Conservation (phyloP, 805 yeast species). For the Yarrowia sp. region DNA sequence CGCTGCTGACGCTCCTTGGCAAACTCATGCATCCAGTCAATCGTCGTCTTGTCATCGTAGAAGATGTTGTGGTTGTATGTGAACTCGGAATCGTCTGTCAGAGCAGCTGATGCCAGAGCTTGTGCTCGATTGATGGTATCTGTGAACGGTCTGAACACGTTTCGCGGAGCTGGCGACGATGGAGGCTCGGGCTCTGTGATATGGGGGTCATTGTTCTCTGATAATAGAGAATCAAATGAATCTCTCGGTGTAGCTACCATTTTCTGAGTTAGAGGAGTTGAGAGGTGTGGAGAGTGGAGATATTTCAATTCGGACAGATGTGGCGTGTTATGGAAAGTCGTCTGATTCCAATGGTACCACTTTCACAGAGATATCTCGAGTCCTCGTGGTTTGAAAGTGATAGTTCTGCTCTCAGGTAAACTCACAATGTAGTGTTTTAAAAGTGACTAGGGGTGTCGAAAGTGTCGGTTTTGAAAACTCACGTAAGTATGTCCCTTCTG, state of each 20-base stretch:
- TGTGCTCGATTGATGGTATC: conserved; percentile 28
- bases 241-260: neutral
- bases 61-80: conserved; percentile 34
- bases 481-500: no score
- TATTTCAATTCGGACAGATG: neutral
- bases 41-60: conserved; percentile 41
- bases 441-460: neutral
- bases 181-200: conserved; percentile 11
- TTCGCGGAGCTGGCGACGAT: neutral
- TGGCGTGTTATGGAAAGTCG: neutral
- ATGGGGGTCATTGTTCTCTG: neutral
- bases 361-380: no score
- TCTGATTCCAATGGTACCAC: neutral
- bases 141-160: conserved; percentile 22
- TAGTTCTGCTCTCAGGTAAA: no score
- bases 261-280: neutral
- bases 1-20: conserved; percentile 45
- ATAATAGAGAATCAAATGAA: conserved; percentile 10
- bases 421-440: neutral
- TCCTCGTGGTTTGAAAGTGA: no score
- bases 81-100: conserved; percentile 13
- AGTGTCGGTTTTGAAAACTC: no score
- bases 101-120: conserved; percentile 3
- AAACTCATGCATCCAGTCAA: conserved; percentile 52
- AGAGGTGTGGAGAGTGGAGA: neutral